These are phyloP conservation scores for Coemansia sp. DNA, from an alignment of 371 early-diverging fungal species.

Conservation along the genomic window DNA sequence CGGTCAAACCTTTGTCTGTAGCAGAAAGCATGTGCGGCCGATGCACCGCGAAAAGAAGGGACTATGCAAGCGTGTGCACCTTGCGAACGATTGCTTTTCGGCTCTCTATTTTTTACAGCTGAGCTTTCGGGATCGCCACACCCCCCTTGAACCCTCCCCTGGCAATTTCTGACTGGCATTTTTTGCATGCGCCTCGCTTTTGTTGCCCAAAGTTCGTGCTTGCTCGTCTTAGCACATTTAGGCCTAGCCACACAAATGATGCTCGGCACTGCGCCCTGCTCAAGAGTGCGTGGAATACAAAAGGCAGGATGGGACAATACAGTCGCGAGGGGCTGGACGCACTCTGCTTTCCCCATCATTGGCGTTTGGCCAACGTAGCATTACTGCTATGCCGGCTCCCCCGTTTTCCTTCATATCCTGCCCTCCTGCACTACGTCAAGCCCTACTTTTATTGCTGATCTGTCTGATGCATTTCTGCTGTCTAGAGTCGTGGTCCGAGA, in stretches of 20 bases:
- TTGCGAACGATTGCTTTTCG: not conserved
- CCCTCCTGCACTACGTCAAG: not conserved
- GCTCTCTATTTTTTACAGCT: not conserved
- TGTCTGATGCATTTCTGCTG: not conserved
- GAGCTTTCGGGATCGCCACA: not conserved
- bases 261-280: not conserved
- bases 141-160: not conserved
- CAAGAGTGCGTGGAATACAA: not conserved
- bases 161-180: not conserved
- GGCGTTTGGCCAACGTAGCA: not conserved
- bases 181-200: conserved; percentile 15
- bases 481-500: conserved; percentile 48
- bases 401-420: not conserved
- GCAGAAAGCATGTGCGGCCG: not conserved
- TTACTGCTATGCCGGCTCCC: not conserved
- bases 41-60: conserved; percentile 1
- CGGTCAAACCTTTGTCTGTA: not conserved
- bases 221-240: conserved; percentile 2
- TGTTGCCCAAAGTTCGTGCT: conserved; percentile 1
- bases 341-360: not conserved
- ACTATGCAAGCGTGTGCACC: conserved; percentile 4
- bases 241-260: not conserved
- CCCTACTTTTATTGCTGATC: not conserved
- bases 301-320: not conserved
- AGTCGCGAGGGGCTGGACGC: not conserved